Evolutionary conservation across 306 rosid species (phyloP).

Genomic region (Cicer yamashitae): DNA sequence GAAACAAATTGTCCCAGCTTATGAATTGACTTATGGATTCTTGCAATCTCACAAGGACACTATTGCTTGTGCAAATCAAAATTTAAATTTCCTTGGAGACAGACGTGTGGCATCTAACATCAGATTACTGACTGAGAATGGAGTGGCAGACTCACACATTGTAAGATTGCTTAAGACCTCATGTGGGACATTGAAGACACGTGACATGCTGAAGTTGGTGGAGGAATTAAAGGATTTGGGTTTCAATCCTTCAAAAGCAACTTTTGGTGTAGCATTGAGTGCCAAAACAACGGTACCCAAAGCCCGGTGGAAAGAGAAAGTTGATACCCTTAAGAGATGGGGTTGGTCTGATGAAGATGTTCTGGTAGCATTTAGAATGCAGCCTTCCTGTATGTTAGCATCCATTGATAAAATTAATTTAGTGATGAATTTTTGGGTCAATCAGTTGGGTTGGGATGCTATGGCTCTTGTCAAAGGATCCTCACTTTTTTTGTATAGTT

Average conservation of each 20-base stretch:
- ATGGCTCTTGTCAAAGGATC: constrained; percentile 8
- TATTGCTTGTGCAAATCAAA: not conserved
- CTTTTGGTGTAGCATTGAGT: constrained; percentile 39
- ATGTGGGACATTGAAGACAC: not conserved
- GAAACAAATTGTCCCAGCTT: constrained; percentile 1
- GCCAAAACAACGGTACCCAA: constrained; percentile 19
- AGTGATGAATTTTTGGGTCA: constrained; percentile 51
- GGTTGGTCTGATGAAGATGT: constrained; percentile 55
- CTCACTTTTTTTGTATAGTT: constrained; percentile 26
- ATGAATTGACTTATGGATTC: not conserved
- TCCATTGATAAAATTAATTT: constrained; percentile 51
- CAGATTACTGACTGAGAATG: not conserved
- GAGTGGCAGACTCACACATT: not conserved
- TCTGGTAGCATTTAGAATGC: constrained; percentile 42
- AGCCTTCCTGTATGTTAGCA: constrained; percentile 43
- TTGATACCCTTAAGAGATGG: constrained; percentile 51
- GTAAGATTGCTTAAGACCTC: not conserved
- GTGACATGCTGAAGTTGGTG: constrained; percentile 18
- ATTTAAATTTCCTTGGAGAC: fast-evolving
- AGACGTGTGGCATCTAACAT: not conserved
- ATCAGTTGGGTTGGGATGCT: constrained; percentile 45
- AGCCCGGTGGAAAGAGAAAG: constrained; percentile 50
- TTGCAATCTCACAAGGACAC: not conserved
- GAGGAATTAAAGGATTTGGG: constrained; percentile 56
- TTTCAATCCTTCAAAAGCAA: constrained; percentile 40